A percentile compares a stretch with the other conserved stretches of the same genome.
These are phyloP conservation scores for Hyaloperonospora arabidopsidis DNA, from an alignment of 352 stramenopile genomes.

Conservation along the genomic window DNA sequence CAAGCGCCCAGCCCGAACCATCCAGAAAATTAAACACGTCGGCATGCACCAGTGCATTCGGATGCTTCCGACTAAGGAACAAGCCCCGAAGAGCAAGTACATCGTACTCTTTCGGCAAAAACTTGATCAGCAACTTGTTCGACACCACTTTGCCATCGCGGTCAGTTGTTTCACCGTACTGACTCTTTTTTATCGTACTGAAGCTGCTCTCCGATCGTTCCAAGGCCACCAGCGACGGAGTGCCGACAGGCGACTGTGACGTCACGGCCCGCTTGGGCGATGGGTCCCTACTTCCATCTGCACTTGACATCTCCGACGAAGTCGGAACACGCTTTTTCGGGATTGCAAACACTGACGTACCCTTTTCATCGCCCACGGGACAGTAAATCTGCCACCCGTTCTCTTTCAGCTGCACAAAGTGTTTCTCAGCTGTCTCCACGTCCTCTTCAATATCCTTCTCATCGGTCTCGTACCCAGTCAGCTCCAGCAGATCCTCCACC, in stretches of 20 bases:
- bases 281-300: conserved; percentile 25
- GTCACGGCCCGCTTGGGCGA: conserved; percentile 29
- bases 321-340: conserved; percentile 45
- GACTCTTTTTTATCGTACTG: conserved; percentile 20
- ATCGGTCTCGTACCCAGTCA: conserved; percentile 26
- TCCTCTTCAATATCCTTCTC: conserved; percentile 38
- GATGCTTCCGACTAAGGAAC: conserved; percentile 37
- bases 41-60: conserved; percentile 34
- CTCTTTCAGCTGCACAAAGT: conserved; percentile 32
- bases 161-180: conserved; percentile 37
- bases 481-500: conserved; percentile 35
- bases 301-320: conserved; percentile 16
- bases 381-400: conserved; percentile 72
- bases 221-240: conserved; percentile 11
- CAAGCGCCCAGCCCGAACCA: conserved; percentile 58
- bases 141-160: conserved; percentile 41
- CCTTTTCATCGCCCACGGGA: conserved; percentile 45
- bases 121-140: conserved; percentile 64
- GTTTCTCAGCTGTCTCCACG: conserved; percentile 22
- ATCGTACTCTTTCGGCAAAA: conserved; percentile 46
- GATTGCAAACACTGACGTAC: conserved; percentile 68
- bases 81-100: conserved; percentile 33
- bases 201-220: conserved; percentile 16
- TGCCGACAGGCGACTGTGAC: conserved; percentile 16
- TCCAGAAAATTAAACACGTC: conserved; percentile 74